Conservation (phyloP, 2,329 filamentous ascomycete genomes). For the Fusarium dlaminii region DNA sequence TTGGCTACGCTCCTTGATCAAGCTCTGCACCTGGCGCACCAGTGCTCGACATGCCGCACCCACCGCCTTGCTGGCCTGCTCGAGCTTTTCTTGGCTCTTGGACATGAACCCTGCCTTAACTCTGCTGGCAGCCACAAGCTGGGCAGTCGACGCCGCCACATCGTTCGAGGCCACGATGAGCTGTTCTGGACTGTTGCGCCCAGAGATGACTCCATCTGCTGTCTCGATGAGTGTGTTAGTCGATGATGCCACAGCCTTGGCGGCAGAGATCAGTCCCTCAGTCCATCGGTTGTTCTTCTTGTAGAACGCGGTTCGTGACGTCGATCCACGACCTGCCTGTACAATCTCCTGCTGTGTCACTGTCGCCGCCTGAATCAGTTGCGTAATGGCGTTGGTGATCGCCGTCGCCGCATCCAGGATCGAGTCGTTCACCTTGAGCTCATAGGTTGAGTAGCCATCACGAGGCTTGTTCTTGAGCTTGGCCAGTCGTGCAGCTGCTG, state of each 20-base stretch:
- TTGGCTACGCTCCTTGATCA: constrained; percentile 87
- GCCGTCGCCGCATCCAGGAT: constrained; percentile 93
- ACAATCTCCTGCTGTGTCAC: constrained; percentile 96
- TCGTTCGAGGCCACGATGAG: constrained; percentile 98
- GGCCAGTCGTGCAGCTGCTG: constrained; percentile 85
- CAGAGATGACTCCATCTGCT: constrained; percentile 91
- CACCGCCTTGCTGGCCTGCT: constrained; percentile 92
- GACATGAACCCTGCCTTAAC: constrained; percentile 99
- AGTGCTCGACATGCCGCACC: constrained; percentile 86
- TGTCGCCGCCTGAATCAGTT: constrained; percentile 94
- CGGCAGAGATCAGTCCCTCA: constrained; percentile 94
- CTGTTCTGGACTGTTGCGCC: constrained; percentile 93
- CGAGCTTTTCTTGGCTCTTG: constrained; percentile 91
- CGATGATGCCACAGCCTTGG: constrained; percentile 92
- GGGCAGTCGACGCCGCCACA: constrained; percentile 93
- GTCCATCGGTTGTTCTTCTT: constrained; percentile 99
- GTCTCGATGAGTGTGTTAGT: constrained; percentile 98
- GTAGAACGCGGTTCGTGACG: constrained; percentile 93
- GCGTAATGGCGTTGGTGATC: constrained; percentile 92
- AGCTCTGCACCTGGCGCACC: constrained; percentile 91
- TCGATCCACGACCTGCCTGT: constrained; percentile 86
- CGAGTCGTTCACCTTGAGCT: constrained; percentile 93
- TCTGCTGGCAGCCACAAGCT: constrained; percentile 92
- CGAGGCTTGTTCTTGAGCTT: constrained; percentile 97
- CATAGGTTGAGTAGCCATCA: constrained; percentile 94